Evolutionary conservation across 2,329 filamentous ascomycete species (phyloP), one percentile per base, ranked within the genome.

Genomic region (Cephalotrichum gorgonifer): DNA sequence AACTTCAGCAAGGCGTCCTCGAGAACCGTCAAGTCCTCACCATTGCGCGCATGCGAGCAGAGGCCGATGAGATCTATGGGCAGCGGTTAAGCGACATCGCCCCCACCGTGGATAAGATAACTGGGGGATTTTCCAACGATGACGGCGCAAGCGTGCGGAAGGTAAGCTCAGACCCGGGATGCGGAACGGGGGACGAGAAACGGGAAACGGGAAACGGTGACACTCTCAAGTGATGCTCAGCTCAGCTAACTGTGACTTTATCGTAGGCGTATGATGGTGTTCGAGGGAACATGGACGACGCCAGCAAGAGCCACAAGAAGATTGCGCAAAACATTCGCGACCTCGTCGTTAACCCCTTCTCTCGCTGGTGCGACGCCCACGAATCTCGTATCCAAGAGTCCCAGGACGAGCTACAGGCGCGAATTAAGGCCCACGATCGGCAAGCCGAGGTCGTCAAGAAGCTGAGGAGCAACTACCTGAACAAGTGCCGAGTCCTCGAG

Each of bases 291-390:
- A 96, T 97, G 90, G 79, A 88, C 56, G 87, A 95, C 62, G 90
- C 90, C 25, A 74, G 89, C 48, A 85, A 83, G 59, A 95, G 82
- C 65, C 93, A 98, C 74, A 85, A 84, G 64, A 96, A 95, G 71
- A 97, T 98, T 56, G 89, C 90, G 39, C 88, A 89, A 62, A 96
- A 89, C 64, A 97, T 98, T 61, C 86, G 91, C 54, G 91, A 98
- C 65, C 79, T 98, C 17, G 93, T 98, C 46, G 86, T 98, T 25
- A 86, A 85, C 58, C 94, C 93, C 7, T 98, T 98, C 68, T 80
- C 88, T 52, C 83, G 88, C 60, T 98, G 93, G 93, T 95, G 90
- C 69, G 91, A 96, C 59, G 86, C 91, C 51, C 93, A 98, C 69
- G 90, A 95, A 58, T 76, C 81, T 54, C 86, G 93, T 55, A 81